Percentiles rank a stretch among this genome's conserved stretches.
Evolutionary conservation across 1,284 basidiomycete species (phyloP).

Genomic region (Microbotryum intermedium): DNA sequence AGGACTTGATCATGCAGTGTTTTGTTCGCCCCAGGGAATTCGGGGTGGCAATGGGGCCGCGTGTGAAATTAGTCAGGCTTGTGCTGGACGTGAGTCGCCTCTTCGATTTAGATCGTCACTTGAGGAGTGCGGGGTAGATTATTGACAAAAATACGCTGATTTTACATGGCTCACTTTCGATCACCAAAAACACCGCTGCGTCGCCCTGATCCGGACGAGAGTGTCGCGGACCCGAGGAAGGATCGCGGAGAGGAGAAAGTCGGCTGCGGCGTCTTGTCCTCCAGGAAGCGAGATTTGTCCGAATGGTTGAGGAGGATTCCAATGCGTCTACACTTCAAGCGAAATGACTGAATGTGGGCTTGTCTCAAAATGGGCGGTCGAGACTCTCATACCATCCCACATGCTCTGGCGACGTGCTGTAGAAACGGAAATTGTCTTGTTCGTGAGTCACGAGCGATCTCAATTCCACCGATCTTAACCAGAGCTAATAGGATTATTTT

Average conservation of each 20-base stretch:
- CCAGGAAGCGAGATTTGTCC: conserved; percentile 8
- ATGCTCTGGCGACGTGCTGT: conserved; percentile 19
- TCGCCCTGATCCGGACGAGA: neutral
- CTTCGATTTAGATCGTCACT: neutral
- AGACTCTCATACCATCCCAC: conserved; percentile 7
- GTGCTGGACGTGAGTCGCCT: conserved; percentile 6
- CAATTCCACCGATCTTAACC: neutral
- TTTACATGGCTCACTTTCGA: conserved; percentile 14
- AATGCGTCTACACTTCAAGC: conserved; percentile 10
- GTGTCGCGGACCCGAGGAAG: conserved; percentile 1
- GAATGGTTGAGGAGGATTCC: conserved; percentile 12
- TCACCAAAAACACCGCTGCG: conserved; percentile 13
- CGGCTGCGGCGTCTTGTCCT: conserved; percentile 11
- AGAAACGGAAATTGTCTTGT: conserved; percentile 11
- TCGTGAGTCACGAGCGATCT: conserved; percentile 7
- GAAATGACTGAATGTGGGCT: conserved; percentile 18
- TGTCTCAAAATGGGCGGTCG: conserved; percentile 11
- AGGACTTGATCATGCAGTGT: conserved; percentile 20
- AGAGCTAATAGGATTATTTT: too few relatives aligned
- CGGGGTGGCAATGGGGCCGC: conserved; percentile 17
- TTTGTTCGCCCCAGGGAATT: conserved; percentile 15
- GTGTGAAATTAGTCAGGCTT: conserved; percentile 14
- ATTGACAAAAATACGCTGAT: neutral
- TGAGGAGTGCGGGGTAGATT: too few relatives aligned
- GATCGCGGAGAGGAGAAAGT: conserved; percentile 4